Percentiles rank a stretch among this genome's conserved stretches.
Evolutionary conservation across 495 filamentous ascomycete species (phyloP).

Genomic region (Hyaloscypha hepaticicola): DNA sequence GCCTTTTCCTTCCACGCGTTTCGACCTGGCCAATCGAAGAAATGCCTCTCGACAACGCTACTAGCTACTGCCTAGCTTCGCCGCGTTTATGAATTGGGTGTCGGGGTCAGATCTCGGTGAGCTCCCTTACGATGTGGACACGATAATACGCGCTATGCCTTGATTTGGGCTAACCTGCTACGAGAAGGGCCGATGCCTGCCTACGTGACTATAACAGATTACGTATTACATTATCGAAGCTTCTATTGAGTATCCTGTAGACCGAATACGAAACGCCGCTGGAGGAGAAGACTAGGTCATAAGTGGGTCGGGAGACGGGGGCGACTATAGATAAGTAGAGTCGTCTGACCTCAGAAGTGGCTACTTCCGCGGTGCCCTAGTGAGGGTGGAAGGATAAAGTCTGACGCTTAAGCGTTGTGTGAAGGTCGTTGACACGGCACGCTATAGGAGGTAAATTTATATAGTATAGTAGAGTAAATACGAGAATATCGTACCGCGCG

Average conservation of each 20-base stretch:
- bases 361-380: not conserved
- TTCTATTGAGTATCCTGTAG: constrained; percentile 1
- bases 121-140: not conserved
- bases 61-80: not conserved
- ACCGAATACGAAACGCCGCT: constrained; percentile 2
- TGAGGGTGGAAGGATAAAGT: not conserved
- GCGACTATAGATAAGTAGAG: not conserved
- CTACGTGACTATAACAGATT: not conserved
- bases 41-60: not conserved
- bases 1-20: not conserved
- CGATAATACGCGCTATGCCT: not conserved
- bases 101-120: constrained; percentile 2
- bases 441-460: not conserved
- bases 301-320: not conserved
- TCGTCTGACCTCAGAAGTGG: not conserved
- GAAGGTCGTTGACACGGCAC: not conserved
- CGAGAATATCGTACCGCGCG: not conserved
- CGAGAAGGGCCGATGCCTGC: not conserved
- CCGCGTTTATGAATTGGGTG: not conserved
- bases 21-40: not conserved
- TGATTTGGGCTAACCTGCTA: not conserved
- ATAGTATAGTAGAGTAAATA: not conserved
- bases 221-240: not conserved
- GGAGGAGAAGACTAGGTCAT: not conserved
- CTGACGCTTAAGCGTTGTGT: not conserved